Evolutionary conservation across 2,329 filamentous ascomycete species (phyloP), one percentile per base, ranked within the genome.

Genomic region (Diaporthe sp.): DNA sequence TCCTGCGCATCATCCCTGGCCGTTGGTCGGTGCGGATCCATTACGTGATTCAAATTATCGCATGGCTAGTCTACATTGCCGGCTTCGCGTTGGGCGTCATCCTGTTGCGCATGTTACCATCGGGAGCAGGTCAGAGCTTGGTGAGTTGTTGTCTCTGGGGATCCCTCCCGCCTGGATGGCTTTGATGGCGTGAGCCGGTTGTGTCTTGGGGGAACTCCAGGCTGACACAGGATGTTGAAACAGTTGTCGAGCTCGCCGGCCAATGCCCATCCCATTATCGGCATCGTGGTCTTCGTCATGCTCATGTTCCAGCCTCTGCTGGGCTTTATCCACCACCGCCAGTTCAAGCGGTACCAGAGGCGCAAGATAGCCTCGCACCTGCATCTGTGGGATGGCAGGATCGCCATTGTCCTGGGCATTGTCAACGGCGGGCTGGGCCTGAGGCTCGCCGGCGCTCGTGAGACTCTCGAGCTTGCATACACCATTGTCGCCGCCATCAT

Each of bases 201-300:
- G 22, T 35, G 19, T 22, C 7, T 13, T 30, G 30, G 6, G 6
- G 7, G 27, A 55, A 13, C n/a, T 30, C 15, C 19, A 35, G 50
- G 25, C 61, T 70, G 55, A 73, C 66, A 27, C 35, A 15, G 39
- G 30, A 39, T 13, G 22, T 8, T 30, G 30, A 47, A 37, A 51
- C 25, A 84, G 81, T 74, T 86, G 9, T 75, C 78, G 17, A 78
- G 79, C n/a, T 75, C 79, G 8, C 69, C 78, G 5, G 78, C 79
- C 44, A 85, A 84, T 75, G 82, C 81, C 58, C 87, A 88, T 76
- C 85, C 85, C 44, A 86, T 88, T 75, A 84, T 88, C 74, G 87
- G 87, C 39, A 78, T 88, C 66, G 79, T 86, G 5, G 78, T 86
- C 4, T 81, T 88, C 10, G 81, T 75, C 15, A 71, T 81, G 1